Conservation (phyloP, 305 asterid species). For the Fraxinus paxiana region DNA sequence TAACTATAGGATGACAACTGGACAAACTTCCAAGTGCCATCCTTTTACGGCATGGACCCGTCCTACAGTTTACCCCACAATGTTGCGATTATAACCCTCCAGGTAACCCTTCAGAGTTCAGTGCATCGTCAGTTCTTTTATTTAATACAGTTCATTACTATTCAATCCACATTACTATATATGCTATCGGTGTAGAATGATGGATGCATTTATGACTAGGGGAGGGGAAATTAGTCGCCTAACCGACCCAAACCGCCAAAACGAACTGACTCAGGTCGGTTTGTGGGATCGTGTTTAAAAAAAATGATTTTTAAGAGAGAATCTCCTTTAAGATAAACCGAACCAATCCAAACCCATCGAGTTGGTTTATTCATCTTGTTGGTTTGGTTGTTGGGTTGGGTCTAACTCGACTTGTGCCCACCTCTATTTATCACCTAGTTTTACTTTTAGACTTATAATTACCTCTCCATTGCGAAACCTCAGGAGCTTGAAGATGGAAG, state of each 20-base stretch:
- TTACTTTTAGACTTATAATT: neutral
- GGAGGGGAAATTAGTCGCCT: neutral
- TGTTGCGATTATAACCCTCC: slow-evolving; percentile 81
- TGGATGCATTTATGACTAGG: neutral
- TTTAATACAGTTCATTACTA: neutral
- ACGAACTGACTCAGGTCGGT: neutral
- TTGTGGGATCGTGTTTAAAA: neutral
- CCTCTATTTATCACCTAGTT: neutral
- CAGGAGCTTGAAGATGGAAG: slow-evolving; percentile 77
- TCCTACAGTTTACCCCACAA: slow-evolving; percentile 81
- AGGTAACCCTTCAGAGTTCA: slow-evolving; percentile 40
- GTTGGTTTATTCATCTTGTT: neutral
- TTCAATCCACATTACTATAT: neutral
- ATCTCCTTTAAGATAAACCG: neutral
- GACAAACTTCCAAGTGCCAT: slow-evolving; percentile 53
- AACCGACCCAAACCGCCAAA: neutral
- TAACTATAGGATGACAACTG: slow-evolving; percentile 55
- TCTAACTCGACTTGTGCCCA: neutral
- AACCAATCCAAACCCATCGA: neutral
- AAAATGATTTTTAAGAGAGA: neutral
- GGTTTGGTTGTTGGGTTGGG: neutral
- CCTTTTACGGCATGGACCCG: slow-evolving; percentile 73
- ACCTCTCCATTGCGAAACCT: slow-evolving; percentile 22
- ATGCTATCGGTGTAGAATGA: neutral
- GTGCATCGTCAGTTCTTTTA: neutral